Conservation (phyloP, 2,329 filamentous ascomycete genomes). For the Coniochaeta sp. region DNA sequence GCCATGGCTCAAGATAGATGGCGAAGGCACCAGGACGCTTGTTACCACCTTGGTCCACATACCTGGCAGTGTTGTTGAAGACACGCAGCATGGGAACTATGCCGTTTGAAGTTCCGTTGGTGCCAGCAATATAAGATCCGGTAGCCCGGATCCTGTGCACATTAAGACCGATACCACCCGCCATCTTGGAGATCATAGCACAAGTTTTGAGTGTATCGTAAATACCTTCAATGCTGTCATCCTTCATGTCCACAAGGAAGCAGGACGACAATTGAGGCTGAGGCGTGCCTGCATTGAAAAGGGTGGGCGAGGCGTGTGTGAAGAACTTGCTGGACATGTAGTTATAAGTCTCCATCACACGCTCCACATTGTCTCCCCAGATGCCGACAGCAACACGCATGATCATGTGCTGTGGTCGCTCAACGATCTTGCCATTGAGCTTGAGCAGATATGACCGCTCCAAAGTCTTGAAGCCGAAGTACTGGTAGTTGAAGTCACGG, state of each 20-base stretch:
- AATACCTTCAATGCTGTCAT: constrained; percentile 98
- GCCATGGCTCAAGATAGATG: constrained; percentile 98
- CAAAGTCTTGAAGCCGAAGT: constrained; percentile 98
- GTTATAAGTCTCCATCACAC: constrained; percentile 95
- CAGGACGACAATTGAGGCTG: constrained; percentile 93
- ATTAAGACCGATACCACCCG: constrained; percentile 94
- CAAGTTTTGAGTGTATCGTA: constrained; percentile 99
- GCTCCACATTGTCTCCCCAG: constrained; percentile 90
- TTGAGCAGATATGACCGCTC: constrained; percentile 96
- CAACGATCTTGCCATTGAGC: constrained; percentile 90
- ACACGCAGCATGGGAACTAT: constrained; percentile 97
- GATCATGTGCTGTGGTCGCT: constrained; percentile 98
- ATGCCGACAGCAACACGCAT: constrained; percentile 99
- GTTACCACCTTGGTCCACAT: constrained; percentile 98
- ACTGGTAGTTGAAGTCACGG: constrained; percentile 99
- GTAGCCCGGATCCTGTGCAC: constrained; percentile 95
- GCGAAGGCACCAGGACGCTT: constrained; percentile 98
- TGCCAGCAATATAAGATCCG: constrained; percentile 95
- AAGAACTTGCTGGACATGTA: constrained; percentile 99
- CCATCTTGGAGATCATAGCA: constrained; percentile 99
- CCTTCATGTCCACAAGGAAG: constrained; percentile 99
- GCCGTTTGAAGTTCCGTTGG: constrained; percentile 96
- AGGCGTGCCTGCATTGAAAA: constrained; percentile 96
- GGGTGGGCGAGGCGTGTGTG: constrained; percentile 93
- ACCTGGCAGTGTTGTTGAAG: constrained; percentile 98